Evolutionary conservation across 2,329 filamentous ascomycete genomes (phyloP).

Genomic region (Trichophyton simii): DNA sequence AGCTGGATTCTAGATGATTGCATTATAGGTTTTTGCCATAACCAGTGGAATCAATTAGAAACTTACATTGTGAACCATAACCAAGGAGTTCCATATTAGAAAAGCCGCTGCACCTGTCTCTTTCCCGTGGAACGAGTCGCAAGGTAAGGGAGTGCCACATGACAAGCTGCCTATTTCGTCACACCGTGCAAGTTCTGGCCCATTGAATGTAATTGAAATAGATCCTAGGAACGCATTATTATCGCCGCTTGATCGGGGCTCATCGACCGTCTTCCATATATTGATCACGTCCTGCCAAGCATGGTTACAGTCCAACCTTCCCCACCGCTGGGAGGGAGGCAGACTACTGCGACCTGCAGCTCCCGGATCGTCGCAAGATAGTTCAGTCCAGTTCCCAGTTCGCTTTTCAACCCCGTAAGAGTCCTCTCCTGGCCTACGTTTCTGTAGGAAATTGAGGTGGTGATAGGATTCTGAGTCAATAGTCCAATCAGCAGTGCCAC

Average conservation of each 20-base stretch:
- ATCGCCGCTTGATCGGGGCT: background rate
- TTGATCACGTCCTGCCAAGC: background rate
- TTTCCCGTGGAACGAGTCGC: background rate
- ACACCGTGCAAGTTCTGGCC: background rate
- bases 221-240: background rate
- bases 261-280: background rate
- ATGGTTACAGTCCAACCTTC: background rate
- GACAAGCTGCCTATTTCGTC: background rate
- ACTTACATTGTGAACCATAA: background rate
- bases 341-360: background rate
- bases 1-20: background rate
- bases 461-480: conserved; percentile 14
- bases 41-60: background rate
- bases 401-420: background rate
- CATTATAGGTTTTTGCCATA: background rate
- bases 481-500: conserved; percentile 20
- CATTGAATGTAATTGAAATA: background rate
- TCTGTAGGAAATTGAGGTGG: background rate
- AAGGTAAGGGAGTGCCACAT: background rate
- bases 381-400: background rate
- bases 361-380: background rate
- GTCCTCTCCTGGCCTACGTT: background rate
- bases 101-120: conserved; percentile 11
- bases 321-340: background rate
- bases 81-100: conserved; percentile 12